A percentile compares a stretch with the other conserved stretches of the same genome.
phyloP scores from a whole-genome alignment of 2,329 filamentous ascomycete genomes.

The Cytospora chrysosperma region DNA sequence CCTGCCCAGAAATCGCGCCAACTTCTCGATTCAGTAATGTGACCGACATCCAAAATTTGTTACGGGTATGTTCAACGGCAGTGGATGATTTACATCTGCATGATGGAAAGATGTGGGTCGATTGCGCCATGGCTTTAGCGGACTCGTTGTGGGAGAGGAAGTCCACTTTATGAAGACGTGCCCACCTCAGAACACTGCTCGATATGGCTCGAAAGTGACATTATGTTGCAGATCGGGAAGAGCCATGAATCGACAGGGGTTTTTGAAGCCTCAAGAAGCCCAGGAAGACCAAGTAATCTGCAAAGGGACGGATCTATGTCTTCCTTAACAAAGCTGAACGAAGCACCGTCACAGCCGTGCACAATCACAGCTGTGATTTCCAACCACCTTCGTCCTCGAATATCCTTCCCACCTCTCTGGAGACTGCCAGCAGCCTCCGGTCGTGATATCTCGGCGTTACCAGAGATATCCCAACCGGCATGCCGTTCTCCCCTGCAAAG shows the following conservation, averaged over 20 bases:
- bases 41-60: not conserved
- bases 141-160: not conserved
- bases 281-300: too few relatives aligned
- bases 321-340: not conserved
- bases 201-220: too few relatives aligned
- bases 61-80: not conserved
- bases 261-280: too few relatives aligned
- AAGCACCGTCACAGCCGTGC: too few relatives aligned
- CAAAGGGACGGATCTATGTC: not conserved
- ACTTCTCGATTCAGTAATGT: not conserved
- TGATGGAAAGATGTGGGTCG: slow-evolving; percentile 24
- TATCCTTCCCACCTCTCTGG: slow-evolving; percentile 39
- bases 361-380: slow-evolving; percentile 8
- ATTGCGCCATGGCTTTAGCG: slow-evolving; percentile 20
- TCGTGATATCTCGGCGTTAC: slow-evolving; percentile 48
- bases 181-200: too few relatives aligned
- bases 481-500: slow-evolving; percentile 53
- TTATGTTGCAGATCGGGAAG: too few relatives aligned
- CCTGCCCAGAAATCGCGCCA: not conserved
- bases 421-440: slow-evolving; percentile 40
- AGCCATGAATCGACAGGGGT: too few relatives aligned
- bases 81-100: not conserved
- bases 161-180: too few relatives aligned
- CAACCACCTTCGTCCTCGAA: slow-evolving; percentile 41
- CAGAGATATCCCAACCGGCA: slow-evolving; percentile 60